Evolutionary conservation across 106 monocot genomes (phyloP).

Genomic region (Dendrobium catenatum): DNA sequence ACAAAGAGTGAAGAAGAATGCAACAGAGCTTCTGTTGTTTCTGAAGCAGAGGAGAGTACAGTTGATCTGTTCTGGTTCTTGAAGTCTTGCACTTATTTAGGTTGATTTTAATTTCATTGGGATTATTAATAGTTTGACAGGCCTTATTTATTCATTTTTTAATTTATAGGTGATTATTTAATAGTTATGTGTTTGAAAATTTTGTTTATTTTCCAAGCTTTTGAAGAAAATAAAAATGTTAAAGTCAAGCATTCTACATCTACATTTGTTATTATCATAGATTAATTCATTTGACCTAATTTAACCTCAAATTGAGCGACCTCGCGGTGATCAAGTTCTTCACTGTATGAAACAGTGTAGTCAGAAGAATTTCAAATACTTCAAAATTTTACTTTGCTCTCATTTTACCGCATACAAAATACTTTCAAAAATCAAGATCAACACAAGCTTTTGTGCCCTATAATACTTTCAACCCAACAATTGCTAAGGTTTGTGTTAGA

Average conservation of each 20-base stretch:
- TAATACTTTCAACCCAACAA: too few species aligned
- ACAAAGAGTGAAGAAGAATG: constrained; percentile 20
- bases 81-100: constrained; percentile 69
- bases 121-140: not conserved
- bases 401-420: too few species aligned
- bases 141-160: not conserved
- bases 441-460: too few species aligned
- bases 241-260: not conserved
- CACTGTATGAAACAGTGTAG: too few species aligned
- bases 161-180: not conserved
- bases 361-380: too few species aligned
- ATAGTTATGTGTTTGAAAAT: not conserved
- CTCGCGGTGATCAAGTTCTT: too few species aligned
- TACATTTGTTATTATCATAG: too few species aligned
- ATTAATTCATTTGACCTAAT: too few species aligned
- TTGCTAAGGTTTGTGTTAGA: too few species aligned
- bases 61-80: constrained; percentile 81
- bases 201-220: not conserved
- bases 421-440: too few species aligned
- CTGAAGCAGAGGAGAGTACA: constrained; percentile 33
- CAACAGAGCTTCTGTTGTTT: constrained; percentile 7
- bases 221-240: not conserved
- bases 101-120: constrained; percentile 15
- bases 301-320: too few species aligned
- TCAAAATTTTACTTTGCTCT: too few species aligned